A percentile compares a stretch with the other conserved stretches of the same genome.
These are phyloP conservation scores for Elaeagnus macrophylla DNA, from an alignment of 306 rosid species.

Conservation along the genomic window DNA sequence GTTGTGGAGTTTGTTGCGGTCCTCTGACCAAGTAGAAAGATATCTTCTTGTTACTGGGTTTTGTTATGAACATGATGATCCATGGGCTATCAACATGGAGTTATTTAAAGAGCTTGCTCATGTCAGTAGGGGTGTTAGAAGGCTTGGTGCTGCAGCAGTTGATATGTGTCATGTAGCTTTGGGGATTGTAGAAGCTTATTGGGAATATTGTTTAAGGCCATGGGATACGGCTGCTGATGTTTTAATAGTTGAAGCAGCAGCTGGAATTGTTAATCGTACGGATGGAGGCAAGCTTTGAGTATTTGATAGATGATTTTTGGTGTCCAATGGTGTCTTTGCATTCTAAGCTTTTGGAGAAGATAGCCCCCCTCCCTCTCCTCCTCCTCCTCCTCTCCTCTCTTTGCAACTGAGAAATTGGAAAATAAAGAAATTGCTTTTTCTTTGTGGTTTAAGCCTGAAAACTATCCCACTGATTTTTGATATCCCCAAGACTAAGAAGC, in stretches of 20 bases:
- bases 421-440: constrained; percentile 63
- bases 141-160: constrained; percentile 97
- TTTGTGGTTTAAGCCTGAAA: constrained; percentile 85
- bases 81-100: constrained; percentile 83
- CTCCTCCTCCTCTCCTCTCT: too few relatives aligned
- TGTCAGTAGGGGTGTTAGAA: constrained; percentile 97
- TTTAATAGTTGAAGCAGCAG: constrained; percentile 95
- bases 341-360: constrained; percentile 70
- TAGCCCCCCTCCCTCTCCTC: too few relatives aligned
- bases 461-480: constrained; percentile 64
- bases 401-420: constrained; percentile 69
- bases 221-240: constrained; percentile 99
- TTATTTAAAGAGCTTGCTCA: constrained; percentile 86
- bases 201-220: constrained; percentile 99
- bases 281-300: constrained; percentile 84
- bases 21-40: constrained; percentile 70
- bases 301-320: constrained; percentile 90
- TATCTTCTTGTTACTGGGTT: constrained; percentile 94
- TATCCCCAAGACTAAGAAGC: background rate
- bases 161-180: constrained; percentile 98
- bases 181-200: constrained; percentile 90
- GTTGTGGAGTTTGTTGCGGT: constrained; percentile 99
- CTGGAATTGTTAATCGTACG: constrained; percentile 75
- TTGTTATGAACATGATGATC: constrained; percentile 91
- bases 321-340: constrained; percentile 67